Conservation (phyloP, 2,329 filamentous ascomycete genomes). For the Zymoseptoria crescenta region DNA sequence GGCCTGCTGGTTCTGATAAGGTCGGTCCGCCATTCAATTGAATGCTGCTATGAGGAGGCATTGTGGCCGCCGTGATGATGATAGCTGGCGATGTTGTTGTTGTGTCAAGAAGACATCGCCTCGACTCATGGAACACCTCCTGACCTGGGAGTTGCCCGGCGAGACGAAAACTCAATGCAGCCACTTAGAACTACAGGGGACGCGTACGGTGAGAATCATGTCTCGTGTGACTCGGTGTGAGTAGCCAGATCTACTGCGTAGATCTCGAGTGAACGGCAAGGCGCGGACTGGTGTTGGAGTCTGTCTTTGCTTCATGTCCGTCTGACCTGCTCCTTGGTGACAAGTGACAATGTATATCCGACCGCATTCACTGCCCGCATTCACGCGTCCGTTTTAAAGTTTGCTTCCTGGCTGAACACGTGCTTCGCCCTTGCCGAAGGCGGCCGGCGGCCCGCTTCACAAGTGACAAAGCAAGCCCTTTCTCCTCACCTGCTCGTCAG, state of each 20-base stretch:
- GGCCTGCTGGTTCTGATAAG: background rate
- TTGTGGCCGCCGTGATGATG: background rate
- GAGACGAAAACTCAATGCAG: background rate
- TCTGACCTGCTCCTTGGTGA: no score
- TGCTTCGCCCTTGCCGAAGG: background rate
- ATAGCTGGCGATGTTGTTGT: background rate
- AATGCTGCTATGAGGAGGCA: background rate
- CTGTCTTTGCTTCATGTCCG: no score
- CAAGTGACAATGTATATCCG: no score
- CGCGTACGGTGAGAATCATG: no score
- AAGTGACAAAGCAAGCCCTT: background rate
- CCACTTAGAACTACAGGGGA: background rate
- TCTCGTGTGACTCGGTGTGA: no score
- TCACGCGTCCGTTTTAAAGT: background rate
- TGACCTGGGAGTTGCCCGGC: background rate
- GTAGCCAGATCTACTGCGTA: no score
- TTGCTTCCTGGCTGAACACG: background rate
- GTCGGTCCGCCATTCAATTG: no score
- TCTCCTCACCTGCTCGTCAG: background rate
- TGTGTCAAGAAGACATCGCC: no score
- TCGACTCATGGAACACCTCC: no score
- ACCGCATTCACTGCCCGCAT: background rate
- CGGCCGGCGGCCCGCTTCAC: background rate
- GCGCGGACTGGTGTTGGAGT: background rate
- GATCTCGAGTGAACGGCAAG: no score